These are phyloP conservation scores for Saraca asoca DNA, from an alignment of 331 rosid genomes.

Conservation along the genomic window DNA sequence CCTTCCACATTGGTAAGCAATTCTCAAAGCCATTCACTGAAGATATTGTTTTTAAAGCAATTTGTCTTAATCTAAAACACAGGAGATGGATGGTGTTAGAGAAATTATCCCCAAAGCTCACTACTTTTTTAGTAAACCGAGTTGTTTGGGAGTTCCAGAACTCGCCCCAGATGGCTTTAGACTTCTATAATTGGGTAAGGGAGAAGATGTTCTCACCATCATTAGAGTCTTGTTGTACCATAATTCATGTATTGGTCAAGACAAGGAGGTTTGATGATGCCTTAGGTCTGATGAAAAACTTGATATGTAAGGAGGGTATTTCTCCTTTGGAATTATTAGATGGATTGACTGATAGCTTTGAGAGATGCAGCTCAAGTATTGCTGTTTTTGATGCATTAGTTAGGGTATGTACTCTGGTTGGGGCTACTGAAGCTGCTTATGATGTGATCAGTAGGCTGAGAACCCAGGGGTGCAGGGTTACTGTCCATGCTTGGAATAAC, in stretches of 20 bases:
- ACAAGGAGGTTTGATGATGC: conserved; percentile 54
- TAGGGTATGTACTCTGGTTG: conserved; percentile 51
- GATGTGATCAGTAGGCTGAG: conserved; percentile 48
- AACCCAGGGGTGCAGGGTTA: conserved; percentile 34
- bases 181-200: conserved; percentile 52
- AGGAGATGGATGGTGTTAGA: conserved; percentile 57
- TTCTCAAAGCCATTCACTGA: conserved; percentile 47
- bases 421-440: conserved; percentile 51
- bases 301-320: conserved; percentile 37
- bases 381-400: conserved; percentile 63
- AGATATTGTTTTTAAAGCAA: conserved; percentile 48
- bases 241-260: conserved; percentile 52
- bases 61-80: conserved; percentile 54
- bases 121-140: conserved; percentile 43
- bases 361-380: conserved; percentile 40
- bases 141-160: conserved; percentile 49
- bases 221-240: conserved; percentile 44
- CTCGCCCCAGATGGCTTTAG: conserved; percentile 49
- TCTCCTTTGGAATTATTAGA: conserved; percentile 49
- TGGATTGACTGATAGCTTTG: conserved; percentile 42
- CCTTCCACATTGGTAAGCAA: conserved; percentile 44
- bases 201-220: conserved; percentile 36
- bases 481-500: conserved; percentile 68
- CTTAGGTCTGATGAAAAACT: conserved; percentile 40
- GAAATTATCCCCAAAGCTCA: conserved; percentile 45